Evolutionary conservation across 352 stramenopile genomes (phyloP).

Genomic region (Pythium scleroteichum): DNA sequence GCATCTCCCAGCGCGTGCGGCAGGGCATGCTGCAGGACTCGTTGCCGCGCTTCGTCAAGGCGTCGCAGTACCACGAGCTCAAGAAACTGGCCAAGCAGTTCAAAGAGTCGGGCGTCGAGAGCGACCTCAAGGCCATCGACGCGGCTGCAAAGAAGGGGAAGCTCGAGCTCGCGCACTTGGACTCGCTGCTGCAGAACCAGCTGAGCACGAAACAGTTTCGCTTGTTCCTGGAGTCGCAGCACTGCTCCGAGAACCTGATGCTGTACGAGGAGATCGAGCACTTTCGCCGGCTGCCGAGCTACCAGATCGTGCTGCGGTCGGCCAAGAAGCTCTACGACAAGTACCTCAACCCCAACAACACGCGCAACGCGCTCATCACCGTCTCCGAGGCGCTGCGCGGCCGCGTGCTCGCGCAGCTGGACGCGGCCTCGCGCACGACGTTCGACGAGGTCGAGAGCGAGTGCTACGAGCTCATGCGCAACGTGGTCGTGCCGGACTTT

Average conservation of each 20-base stretch:
- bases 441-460: conserved; percentile 81
- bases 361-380: conserved; percentile 48
- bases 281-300: conserved; percentile 71
- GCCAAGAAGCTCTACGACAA: conserved; percentile 88
- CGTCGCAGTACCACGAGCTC: conserved; percentile 61
- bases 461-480: conserved; percentile 75
- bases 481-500: conserved; percentile 76
- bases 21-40: conserved; percentile 82
- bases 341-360: conserved; percentile 69
- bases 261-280: conserved; percentile 87
- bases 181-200: conserved; percentile 72
- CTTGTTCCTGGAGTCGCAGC: conserved; percentile 70
- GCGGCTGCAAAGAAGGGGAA: conserved; percentile 68
- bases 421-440: conserved; percentile 61
- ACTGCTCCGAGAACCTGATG: conserved; percentile 84
- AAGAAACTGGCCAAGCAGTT: conserved; percentile 40
- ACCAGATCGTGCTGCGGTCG: conserved; percentile 82
- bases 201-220: conserved; percentile 67
- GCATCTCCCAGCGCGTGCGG: conserved; percentile 59
- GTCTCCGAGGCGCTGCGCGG: conserved; percentile 46
- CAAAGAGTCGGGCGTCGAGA: conserved; percentile 39
- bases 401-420: conserved; percentile 56
- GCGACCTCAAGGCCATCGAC: conserved; percentile 57
- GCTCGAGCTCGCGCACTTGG: conserved; percentile 71
- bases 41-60: conserved; percentile 77